Base-by-base conservation (phyloP, 2,329 filamentous ascomycete genomes). In the Fusarium sp. region DNA sequence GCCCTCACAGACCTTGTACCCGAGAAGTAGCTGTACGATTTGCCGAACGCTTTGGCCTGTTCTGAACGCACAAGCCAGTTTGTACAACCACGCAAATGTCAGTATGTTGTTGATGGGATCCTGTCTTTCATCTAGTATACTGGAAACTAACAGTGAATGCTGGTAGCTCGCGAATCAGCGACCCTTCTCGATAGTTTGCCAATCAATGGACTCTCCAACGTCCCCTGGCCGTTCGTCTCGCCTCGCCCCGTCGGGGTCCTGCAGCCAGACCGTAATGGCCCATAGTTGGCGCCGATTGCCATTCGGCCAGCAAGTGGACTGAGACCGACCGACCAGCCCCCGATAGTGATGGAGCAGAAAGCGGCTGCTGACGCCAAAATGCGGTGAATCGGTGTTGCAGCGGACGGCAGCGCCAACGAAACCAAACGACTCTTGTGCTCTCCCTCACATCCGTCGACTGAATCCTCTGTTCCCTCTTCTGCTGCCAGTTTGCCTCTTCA, bases 351-450 rank as follows among this genome's bases (percentile, higher is more conserved):
- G 67, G 71, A 68, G 67, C 76, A 64, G 16, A 67, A 52, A 54
- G 50, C 27, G 50, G 50, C 60, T 72, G 74, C 72, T 72, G 70
- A 71, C 70, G 73, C 70, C 77, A 79, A 79, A 79, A 78, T 79
- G 77, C 77, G 77, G 77, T 79, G 77, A 79, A 79, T 78, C 70
- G 58, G 61, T 60, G 50, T 61, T 69, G 62, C 61, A 71, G 63
- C 64, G 67, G 57, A 73, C 64, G 52, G 69, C 64, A 68, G 64
- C 71, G 67, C 64, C 64, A 71, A 50, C 70, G 57, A 69, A 72
- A 71, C 72, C 64, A 71, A 50, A 70, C 58, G 72, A 71, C 68
- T 73, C 74, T 68, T 71, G 59, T 71, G 45, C 54, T 58, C 58
- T 58, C 60, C 27, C 65, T 69, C 41, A 66, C 50, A 62, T 52